Conservation (phyloP, 176 grass and related monocot species). For the Avena eriantha region DNA sequence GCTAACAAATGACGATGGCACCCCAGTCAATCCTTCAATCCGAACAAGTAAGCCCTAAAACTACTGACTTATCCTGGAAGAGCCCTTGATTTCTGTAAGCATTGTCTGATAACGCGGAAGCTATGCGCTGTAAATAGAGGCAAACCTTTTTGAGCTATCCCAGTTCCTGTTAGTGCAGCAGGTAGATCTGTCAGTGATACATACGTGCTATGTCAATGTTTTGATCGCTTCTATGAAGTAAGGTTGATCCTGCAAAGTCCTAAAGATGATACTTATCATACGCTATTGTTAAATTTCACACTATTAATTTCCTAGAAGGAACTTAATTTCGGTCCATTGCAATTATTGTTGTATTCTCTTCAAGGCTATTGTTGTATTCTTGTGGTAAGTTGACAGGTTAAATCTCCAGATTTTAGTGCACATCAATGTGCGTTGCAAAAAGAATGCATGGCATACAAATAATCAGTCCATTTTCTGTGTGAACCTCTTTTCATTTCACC, state of each 20-base stretch:
- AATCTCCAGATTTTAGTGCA: background rate
- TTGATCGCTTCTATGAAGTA: background rate
- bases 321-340: background rate
- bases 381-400: background rate
- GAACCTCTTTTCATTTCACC: slow-evolving; percentile 25
- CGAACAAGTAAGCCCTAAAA: slow-evolving; percentile 65
- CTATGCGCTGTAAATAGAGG: background rate
- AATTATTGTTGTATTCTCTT: background rate
- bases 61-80: background rate
- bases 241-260: background rate
- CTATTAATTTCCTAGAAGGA: background rate
- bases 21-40: slow-evolving; percentile 72
- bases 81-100: background rate
- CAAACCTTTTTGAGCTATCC: background rate
- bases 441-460: background rate
- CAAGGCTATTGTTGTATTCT: slow-evolving; percentile 25
- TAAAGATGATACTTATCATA: background rate
- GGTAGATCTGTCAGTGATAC: background rate
- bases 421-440: background rate
- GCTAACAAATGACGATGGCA: slow-evolving; percentile 81
- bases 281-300: background rate
- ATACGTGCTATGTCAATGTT: background rate
- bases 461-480: background rate
- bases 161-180: background rate
- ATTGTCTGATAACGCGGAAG: background rate